These are phyloP conservation scores for Rhizopus arrhizus DNA, from an alignment of 371 early-diverging fungal species.

Conservation along the genomic window DNA sequence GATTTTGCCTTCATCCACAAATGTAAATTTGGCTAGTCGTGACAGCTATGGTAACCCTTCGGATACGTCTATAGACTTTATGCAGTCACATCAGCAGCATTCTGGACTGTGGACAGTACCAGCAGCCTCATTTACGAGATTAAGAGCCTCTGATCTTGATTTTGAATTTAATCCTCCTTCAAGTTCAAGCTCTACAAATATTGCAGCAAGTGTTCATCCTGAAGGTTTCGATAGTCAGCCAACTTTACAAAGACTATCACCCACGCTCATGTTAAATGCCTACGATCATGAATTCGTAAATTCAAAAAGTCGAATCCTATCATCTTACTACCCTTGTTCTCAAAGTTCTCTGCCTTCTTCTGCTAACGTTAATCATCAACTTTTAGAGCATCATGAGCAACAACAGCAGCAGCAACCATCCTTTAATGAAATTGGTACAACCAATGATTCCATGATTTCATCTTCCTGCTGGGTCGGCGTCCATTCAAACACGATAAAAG, in stretches of 20 bases:
- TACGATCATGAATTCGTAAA: background rate
- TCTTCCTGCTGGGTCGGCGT: background rate
- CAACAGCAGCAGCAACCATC: background rate
- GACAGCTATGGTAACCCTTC: background rate
- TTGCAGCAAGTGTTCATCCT: background rate
- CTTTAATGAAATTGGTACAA: background rate
- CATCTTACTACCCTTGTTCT: background rate
- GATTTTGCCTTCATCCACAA: background rate
- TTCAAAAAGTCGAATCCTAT: background rate
- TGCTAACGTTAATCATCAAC: background rate
- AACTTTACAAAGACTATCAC: background rate
- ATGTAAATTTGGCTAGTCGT: too few species aligned
- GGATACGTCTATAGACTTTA: background rate
- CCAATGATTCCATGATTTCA: background rate
- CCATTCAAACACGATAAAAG: background rate
- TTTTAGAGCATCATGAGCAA: background rate
- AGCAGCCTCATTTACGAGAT: too few species aligned
- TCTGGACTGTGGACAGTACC: too few species aligned
- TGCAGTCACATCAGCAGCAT: too few species aligned
- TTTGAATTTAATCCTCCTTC: background rate
- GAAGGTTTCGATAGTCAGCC: background rate
- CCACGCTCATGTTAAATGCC: background rate
- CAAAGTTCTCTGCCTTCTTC: background rate
- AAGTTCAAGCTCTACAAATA: background rate
- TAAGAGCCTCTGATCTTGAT: background rate